Percentiles rank a stretch among this genome's conserved stretches.
Evolutionary conservation across 2,329 filamentous ascomycete genomes (phyloP).

Genomic region (Verticillium dahliae): DNA sequence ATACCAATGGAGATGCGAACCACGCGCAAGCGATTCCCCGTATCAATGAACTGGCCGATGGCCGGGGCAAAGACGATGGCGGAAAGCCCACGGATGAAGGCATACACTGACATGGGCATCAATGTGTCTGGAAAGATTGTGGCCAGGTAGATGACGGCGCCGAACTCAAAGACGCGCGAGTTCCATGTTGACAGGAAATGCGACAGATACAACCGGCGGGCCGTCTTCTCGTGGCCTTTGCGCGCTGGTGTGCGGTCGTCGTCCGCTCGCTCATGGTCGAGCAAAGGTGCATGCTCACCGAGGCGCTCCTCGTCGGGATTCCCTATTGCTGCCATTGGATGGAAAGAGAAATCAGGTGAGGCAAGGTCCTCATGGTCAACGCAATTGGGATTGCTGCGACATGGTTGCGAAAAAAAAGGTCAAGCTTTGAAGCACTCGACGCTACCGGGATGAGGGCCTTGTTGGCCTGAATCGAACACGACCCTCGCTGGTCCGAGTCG

Average conservation of each 20-base stretch:
- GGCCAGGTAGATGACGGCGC: slow-evolving; percentile 35
- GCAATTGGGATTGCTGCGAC: too few species aligned
- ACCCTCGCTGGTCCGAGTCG: not conserved
- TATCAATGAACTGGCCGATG: slow-evolving; percentile 44
- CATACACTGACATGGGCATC: slow-evolving; percentile 50
- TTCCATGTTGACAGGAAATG: slow-evolving; percentile 42
- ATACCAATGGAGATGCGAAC: slow-evolving; percentile 26
- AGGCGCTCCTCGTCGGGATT: not conserved
- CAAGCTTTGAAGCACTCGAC: not conserved
- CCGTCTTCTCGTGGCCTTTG: not conserved
- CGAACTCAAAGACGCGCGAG: slow-evolving; percentile 41
- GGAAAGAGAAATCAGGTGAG: not conserved
- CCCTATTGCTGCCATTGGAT: not conserved
- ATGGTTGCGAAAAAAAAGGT: not conserved
- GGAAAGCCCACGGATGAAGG: slow-evolving; percentile 15
- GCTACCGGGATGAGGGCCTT: not conserved
- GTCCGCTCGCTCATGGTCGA: not conserved
- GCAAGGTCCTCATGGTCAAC: not conserved
- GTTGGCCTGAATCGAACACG: too few species aligned
- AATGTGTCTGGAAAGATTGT: slow-evolving; percentile 38
- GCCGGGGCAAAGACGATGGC: slow-evolving; percentile 22
- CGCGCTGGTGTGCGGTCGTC: not conserved
- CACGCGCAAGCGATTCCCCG: slow-evolving; percentile 25
- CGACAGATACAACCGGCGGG: slow-evolving; percentile 29
- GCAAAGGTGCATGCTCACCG: not conserved